phyloP scores from a whole-genome alignment of 108 stramenopile genomes.

The Cyclotella distinguenda region DNA sequence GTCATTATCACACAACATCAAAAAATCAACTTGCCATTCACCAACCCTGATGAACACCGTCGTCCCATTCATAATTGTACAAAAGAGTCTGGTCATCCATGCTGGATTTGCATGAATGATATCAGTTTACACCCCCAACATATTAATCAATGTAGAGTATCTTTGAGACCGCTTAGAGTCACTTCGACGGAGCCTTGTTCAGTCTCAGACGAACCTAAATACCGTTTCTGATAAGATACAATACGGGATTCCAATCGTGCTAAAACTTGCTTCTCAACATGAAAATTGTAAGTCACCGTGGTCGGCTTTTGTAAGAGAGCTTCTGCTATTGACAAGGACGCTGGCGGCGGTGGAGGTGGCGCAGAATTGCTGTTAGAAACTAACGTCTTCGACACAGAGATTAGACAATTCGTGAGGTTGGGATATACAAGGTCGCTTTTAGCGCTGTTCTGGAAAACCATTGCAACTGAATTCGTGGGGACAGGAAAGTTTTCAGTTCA shows the following conservation, averaged over 20 bases:
- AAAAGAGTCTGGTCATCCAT: background rate
- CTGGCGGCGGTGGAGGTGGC: background rate
- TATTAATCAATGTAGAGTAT: background rate
- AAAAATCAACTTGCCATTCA: no score
- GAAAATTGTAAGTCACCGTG: background rate
- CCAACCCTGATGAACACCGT: no score
- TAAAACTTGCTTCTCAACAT: slow-evolving; percentile 1
- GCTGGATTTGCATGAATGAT: no score
- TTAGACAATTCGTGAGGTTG: slow-evolving; percentile 3
- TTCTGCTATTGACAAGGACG: background rate
- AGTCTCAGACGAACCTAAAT: background rate
- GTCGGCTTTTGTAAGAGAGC: background rate
- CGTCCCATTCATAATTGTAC: background rate
- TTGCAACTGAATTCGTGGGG: no score
- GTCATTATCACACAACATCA: no score
- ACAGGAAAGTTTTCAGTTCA: no score
- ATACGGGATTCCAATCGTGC: background rate
- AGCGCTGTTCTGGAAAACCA: slow-evolving; percentile 4
- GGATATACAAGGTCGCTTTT: slow-evolving; percentile 9
- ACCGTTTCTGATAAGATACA: background rate
- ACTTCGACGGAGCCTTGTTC: slow-evolving; percentile 1
- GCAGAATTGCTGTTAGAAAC: background rate
- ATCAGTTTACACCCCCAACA: no score
- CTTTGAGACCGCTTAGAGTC: slow-evolving; percentile 5
- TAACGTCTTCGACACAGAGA: background rate